These are phyloP conservation scores for Cantharellus cinnabarinus DNA, from an alignment of 768 basidiomycete genomes.

Conservation along the genomic window DNA sequence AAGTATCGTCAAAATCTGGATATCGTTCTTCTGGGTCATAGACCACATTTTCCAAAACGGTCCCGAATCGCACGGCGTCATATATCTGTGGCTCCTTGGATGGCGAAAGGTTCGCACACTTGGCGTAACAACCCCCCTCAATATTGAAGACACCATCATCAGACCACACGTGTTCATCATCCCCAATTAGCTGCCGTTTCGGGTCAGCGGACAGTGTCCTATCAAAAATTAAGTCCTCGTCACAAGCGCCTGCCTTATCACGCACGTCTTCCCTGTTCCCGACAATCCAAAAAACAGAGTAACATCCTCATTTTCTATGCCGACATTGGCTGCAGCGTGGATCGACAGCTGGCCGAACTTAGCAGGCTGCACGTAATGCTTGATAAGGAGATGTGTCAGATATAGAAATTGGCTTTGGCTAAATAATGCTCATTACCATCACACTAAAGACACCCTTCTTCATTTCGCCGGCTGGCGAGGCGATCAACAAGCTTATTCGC, in stretches of 20 bases:
- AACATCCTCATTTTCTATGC: conserved; percentile 71
- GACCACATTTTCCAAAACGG: conserved; percentile 97
- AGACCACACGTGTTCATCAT: conserved; percentile 99
- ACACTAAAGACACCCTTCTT: conserved; percentile 99
- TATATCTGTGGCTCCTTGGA: conserved; percentile 77
- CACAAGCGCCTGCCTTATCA: neutral
- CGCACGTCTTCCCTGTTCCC: conserved; percentile 83
- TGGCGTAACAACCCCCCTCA: conserved; percentile 98
- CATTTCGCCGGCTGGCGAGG: conserved; percentile 68
- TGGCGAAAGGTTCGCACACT: conserved; percentile 85
- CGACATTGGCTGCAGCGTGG: conserved; percentile 95
- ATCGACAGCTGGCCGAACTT: conserved; percentile 95
- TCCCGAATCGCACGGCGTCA: conserved; percentile 84
- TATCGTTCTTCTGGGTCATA: conserved; percentile 66
- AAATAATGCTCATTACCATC: conserved; percentile 22
- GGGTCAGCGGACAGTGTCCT: conserved; percentile 89
- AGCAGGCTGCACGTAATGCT: conserved; percentile 96
- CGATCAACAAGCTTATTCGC: neutral
- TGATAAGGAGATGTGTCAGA: neutral
- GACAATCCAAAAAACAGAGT: conserved; percentile 98
- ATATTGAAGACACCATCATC: conserved; percentile 99
- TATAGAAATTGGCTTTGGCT: neutral
- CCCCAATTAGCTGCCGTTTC: conserved; percentile 81
- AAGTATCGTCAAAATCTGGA: conserved; percentile 89
- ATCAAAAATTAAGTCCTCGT: neutral